A percentile compares a stretch with the other conserved stretches of the same genome.
Conservation (phyloP, 805 yeast species). For the Metschnikowia gruessii region DNA sequence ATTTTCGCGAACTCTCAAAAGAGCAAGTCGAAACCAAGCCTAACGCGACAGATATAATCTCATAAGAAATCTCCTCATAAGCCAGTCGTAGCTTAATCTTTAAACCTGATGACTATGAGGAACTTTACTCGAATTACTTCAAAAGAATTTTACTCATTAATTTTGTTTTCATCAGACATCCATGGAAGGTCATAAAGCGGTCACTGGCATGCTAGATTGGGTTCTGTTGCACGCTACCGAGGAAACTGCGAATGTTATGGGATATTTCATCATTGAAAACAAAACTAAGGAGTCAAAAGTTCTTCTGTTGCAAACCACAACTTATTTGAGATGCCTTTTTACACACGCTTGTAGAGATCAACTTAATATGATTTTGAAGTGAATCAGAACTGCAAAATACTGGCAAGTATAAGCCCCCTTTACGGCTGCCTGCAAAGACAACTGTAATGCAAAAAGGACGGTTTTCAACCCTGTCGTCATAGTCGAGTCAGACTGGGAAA, state of each 20-base stretch:
- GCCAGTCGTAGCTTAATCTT: too few relatives aligned
- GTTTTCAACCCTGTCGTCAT: conserved; percentile 82
- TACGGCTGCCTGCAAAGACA: conserved; percentile 39
- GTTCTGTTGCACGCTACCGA: conserved; percentile 88
- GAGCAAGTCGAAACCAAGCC: too few relatives aligned
- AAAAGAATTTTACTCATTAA: background rate
- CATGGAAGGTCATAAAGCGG: conserved; percentile 87
- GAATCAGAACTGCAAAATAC: conserved; percentile 68
- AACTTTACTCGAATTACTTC: background rate
- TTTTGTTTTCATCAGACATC: conserved; percentile 67
- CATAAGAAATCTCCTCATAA: too few relatives aligned
- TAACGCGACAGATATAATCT: too few relatives aligned
- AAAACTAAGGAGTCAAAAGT: background rate
- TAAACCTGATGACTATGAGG: too few relatives aligned
- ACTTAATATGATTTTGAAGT: conserved; percentile 16
- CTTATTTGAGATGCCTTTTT: conserved; percentile 16
- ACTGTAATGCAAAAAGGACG: conserved; percentile 38
- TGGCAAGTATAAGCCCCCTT: conserved; percentile 82
- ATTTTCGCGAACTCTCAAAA: too few relatives aligned
- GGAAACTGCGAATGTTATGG: conserved; percentile 94
- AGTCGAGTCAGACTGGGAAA: conserved; percentile 93
- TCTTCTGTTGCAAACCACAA: background rate
- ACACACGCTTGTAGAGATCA: conserved; percentile 29
- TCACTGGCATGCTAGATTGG: conserved; percentile 81
- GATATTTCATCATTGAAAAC: conserved; percentile 65